Conservation (phyloP, 2,329 filamentous ascomycete species). For the Aspergillus quadrilineatus region DNA sequence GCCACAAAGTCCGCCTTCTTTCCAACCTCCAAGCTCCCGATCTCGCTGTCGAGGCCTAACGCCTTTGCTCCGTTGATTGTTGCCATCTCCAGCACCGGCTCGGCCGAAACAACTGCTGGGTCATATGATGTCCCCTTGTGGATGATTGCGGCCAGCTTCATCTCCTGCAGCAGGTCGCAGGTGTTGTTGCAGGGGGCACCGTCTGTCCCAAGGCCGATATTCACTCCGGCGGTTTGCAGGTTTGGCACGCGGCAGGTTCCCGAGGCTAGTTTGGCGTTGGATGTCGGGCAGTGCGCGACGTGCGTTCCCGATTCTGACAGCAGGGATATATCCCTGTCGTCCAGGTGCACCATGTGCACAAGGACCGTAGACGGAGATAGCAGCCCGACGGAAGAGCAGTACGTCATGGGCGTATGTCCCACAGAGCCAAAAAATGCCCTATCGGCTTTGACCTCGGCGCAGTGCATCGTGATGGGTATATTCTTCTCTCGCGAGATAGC, state of each 20-base stretch:
- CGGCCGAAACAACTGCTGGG: constrained; percentile 45
- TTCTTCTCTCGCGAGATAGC: constrained; percentile 38
- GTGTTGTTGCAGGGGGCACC: constrained; percentile 55
- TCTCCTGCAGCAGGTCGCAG: constrained; percentile 55
- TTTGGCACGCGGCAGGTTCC: constrained; percentile 51
- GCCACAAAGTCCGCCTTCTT: constrained; percentile 47
- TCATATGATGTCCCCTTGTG: constrained; percentile 48
- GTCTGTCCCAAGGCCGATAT: constrained; percentile 53
- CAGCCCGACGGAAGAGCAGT: too few relatives aligned
- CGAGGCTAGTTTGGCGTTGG: constrained; percentile 54
- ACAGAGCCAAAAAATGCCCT: constrained; percentile 21
- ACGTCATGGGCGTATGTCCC: constrained; percentile 39
- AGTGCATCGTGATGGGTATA: constrained; percentile 51
- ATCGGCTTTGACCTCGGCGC: constrained; percentile 35
- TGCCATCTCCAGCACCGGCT: constrained; percentile 52
- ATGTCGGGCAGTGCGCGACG: constrained; percentile 54
- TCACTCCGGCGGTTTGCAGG: constrained; percentile 45
- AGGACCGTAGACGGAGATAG: constrained; percentile 34
- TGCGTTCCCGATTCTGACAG: constrained; percentile 43
- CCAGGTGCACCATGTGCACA: constrained; percentile 54
- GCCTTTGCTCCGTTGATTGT: constrained; percentile 53
- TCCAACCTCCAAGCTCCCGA: constrained; percentile 42
- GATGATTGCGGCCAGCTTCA: constrained; percentile 52
- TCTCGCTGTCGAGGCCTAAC: constrained; percentile 43
- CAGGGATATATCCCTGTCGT: constrained; percentile 47